Evolutionary conservation across 1,139 yeast species (phyloP), one percentile per base, ranked within the genome.

Genomic region (Blastobotrys ciferrii): DNA sequence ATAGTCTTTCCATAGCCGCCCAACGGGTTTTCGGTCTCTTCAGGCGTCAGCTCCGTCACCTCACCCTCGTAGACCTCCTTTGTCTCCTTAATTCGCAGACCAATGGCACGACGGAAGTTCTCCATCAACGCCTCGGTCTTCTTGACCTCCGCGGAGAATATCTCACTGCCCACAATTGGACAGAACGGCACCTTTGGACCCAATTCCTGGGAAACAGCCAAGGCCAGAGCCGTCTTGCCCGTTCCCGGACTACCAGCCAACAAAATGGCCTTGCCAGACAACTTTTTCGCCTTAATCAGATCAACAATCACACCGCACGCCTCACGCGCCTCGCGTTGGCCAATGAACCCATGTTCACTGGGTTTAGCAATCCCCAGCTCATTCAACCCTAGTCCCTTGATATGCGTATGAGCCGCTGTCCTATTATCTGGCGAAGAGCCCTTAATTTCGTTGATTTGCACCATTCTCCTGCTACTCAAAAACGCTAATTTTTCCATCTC

Each of bases 61-160:
- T 92, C 99, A 56, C 99, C 99, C 70, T 92, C 99, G 62, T 92
- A 94, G 12, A 94, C 98, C 66, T 92, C 99, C 68, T 92, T 94
- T 5, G 96, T 89, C 68, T 92, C 99, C 65, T 91, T 91, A 63
- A 92, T 91, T 71, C 98, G 80, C 54, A 92, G 76, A 1, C 98
- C 98, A 66, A 92, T 92, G 13, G 98, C 96, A 60, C 95, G 80
- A 72, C 99, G 81, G 69, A 94, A 92, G 67, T 92, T 91, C 67
- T 92, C 98, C 98, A 92, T 92, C 59, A 92, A 73, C 0, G 95
- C 92, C 62, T 94, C 96, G 0, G 98, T 94, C 72, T 94, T 94
- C 70, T 92, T 92, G 47, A 94, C 96, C 68, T 92, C 99, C 3
- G 96, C 96, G n/a, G 96, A 86, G 67, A 84, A 92, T 57, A 92